These are phyloP conservation scores for Candida railenensis DNA, from an alignment of 805 yeast species.

Conservation along the genomic window DNA sequence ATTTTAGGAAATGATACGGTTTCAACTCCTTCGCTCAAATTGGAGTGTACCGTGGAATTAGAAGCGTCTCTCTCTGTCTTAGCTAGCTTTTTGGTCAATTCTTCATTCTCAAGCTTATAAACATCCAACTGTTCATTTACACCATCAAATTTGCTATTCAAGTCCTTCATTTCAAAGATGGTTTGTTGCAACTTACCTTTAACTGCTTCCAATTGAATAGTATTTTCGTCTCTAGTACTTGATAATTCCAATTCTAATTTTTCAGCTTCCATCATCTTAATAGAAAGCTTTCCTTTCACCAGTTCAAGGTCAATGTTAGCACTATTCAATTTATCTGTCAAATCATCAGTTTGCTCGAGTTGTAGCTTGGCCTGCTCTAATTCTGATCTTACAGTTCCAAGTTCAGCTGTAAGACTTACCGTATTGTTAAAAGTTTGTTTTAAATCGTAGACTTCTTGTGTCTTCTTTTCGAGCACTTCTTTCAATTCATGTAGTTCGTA, in stretches of 20 bases:
- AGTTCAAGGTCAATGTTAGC: neutral
- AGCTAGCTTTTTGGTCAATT: neutral
- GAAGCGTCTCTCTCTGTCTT: neutral
- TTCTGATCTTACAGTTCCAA: neutral
- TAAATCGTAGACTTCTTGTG: slow-evolving; percentile 4
- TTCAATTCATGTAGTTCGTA: slow-evolving; percentile 2
- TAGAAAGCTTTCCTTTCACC: neutral
- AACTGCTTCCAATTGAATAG: neutral
- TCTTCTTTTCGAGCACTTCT: neutral
- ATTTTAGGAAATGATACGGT: neutral
- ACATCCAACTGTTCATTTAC: neutral
- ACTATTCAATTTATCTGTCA: neutral
- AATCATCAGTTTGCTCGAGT: slow-evolving; percentile 1
- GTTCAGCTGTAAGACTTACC: neutral
- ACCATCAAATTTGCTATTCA: neutral
- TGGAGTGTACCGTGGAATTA: neutral
- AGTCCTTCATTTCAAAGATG: neutral
- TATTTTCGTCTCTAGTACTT: neutral
- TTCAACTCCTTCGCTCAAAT: neutral
- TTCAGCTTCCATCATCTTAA: neutral
- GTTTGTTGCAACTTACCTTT: neutral
- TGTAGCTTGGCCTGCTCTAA: neutral
- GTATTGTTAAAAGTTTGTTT: neutral
- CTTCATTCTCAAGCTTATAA: slow-evolving; percentile 7
- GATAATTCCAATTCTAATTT: neutral